Base-by-base conservation (phyloP, 768 basidiomycete species). In the Agaricus sinodeliciosus region DNA sequence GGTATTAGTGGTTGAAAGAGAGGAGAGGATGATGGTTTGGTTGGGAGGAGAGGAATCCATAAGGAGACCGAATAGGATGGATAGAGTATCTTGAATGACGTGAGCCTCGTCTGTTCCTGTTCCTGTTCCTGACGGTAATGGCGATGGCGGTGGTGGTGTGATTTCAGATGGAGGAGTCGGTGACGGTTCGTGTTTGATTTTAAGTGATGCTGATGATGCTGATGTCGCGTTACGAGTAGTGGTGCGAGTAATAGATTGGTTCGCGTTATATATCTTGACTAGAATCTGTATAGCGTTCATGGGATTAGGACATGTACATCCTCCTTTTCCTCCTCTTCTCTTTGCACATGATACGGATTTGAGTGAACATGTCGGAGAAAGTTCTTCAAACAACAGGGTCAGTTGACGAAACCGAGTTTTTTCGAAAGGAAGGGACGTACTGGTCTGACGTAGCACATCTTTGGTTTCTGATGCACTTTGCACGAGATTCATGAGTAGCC, bases 401-500 rank as follows among this genome's bases (percentile, higher is more conserved):
- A 31, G 7, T 3, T 31, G 31, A 31, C 11, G 31, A 31, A 31
- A 31, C 2, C 6, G 31, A 7, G 6, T 31, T 31, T 34, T 3
- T 22, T 8, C 18, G 11, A 42, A 25, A 25, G 19, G 27, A 42
- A 36, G 13, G 15, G n/a, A 65, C 82, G 56, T 62, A 87, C 87
- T 68, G 36, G 71, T 76, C 11, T 72, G 69, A 39, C 76, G 72
- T 8, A 81, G 63, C 2, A 69, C 58, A 35, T 72, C 63, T 41
- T 78, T 79, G 9, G 76, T 73, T n/a, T 66, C 69, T 0, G 74
- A 72, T n/a, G 74, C 69, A 4, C 69, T 70, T 60, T 90, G 85
- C 0, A 88, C 80, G 40, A 91, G 69, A 64, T 90, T 91, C 48
- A 87, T 88, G 37, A 91, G 68, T 9, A 91, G 68, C 1, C 84